A percentile compares a stretch with the other conserved stretches of the same genome.
Evolutionary conservation across 1,139 yeast species (phyloP).

Genomic region (Saccharomyces hybrid): DNA sequence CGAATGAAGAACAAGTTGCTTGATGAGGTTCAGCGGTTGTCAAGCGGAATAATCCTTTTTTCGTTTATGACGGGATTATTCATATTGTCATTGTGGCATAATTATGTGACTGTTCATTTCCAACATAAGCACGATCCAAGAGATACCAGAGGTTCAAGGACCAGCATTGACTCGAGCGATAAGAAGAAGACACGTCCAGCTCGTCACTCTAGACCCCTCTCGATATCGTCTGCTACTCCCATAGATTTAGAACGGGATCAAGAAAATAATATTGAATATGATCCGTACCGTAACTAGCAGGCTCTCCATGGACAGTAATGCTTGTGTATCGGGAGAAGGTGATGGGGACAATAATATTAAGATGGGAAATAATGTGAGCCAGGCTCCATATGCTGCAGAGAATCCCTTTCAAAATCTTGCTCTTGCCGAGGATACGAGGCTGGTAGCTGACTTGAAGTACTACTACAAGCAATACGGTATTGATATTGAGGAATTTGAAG

Average conservation of each 20-base stretch:
- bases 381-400: constrained; percentile 3
- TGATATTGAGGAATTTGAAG: no score
- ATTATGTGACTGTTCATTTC: constrained; percentile 21
- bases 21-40: constrained; percentile 3
- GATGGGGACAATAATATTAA: neutral
- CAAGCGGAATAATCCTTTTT: constrained; percentile 14
- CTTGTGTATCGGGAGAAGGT: constrained; percentile 1
- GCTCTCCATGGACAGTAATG: constrained; percentile 8
- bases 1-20: constrained; percentile 5
- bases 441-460: no score
- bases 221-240: constrained; percentile 13
- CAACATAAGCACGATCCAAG: constrained; percentile 22
- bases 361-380: neutral
- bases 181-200: constrained; percentile 1
- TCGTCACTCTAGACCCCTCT: neutral
- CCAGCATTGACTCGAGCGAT: constrained; percentile 13
- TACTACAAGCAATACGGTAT: no score
- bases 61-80: constrained; percentile 22
- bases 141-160: constrained; percentile 23
- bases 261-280: constrained; percentile 25
- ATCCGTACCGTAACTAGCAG: constrained; percentile 21
- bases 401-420: constrained; percentile 26
- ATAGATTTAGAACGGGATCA: constrained; percentile 20
- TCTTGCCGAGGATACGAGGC: constrained; percentile 26
- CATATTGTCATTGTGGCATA: constrained; percentile 26